These are phyloP conservation scores for Trametopsis cervina DNA, from an alignment of 768 basidiomycete genomes.

Conservation along the genomic window DNA sequence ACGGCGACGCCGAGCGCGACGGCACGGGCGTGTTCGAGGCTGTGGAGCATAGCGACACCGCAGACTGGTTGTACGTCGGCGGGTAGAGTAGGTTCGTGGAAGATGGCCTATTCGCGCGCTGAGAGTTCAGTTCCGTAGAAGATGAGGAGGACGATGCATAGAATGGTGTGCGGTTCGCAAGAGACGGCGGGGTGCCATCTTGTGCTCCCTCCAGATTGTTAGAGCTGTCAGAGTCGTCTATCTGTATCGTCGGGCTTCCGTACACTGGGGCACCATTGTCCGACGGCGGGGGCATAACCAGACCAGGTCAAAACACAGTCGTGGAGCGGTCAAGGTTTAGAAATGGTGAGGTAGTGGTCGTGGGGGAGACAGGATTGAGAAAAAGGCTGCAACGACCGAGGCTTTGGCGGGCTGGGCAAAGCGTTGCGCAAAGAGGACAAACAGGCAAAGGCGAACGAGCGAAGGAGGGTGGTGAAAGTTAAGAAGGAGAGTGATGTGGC, in stretches of 20 bases:
- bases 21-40: constrained; percentile 42
- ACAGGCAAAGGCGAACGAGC: not conserved
- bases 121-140: constrained; percentile 17
- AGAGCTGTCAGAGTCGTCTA: constrained; percentile 12
- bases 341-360: too few relatives aligned
- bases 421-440: not conserved
- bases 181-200: constrained; percentile 7
- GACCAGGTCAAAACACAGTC: not conserved
- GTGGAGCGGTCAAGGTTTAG: not conserved
- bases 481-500: constrained; percentile 14
- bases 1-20: constrained; percentile 56
- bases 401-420: not conserved
- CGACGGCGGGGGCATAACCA: constrained; percentile 19
- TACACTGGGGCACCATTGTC: constrained; percentile 6
- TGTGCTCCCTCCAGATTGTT: constrained; percentile 3
- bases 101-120: constrained; percentile 18
- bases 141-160: constrained; percentile 18
- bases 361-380: not conserved
- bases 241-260: constrained; percentile 9
- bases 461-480: constrained; percentile 8
- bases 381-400: not conserved
- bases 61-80: constrained; percentile 8
- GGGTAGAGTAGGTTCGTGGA: constrained; percentile 33
- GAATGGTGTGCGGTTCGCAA: constrained; percentile 14
- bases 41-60: constrained; percentile 24